A percentile compares a stretch with the other conserved stretches of the same genome.
Evolutionary conservation across 768 basidiomycete species (phyloP).

Genomic region (Leccinum longicurvipes): DNA sequence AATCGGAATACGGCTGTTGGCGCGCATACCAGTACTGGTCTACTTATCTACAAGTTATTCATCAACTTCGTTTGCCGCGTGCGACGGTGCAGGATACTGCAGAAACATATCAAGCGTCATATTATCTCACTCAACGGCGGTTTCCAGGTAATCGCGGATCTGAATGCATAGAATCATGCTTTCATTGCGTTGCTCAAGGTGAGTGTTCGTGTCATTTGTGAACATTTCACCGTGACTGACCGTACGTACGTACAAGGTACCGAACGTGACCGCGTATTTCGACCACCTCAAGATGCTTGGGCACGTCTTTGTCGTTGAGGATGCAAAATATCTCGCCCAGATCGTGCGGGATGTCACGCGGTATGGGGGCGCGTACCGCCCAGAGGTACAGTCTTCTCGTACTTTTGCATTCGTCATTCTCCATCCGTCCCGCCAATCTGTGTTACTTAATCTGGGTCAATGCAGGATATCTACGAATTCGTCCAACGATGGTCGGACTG

Average conservation of each 20-base stretch:
- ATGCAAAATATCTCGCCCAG: conserved; percentile 93
- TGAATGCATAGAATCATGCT: conserved; percentile 88
- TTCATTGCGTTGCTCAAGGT: conserved; percentile 89
- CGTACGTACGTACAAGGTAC: conserved; percentile 50
- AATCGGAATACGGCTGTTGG: conserved; percentile 84
- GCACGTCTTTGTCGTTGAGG: conserved; percentile 92
- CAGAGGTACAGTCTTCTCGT: conserved; percentile 77
- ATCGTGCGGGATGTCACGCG: conserved; percentile 93
- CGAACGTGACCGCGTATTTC: conserved; percentile 81
- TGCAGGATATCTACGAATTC: conserved; percentile 90
- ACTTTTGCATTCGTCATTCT: too few relatives aligned
- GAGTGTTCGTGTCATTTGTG: conserved; percentile 5
- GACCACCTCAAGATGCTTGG: conserved; percentile 95
- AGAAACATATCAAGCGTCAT: conserved; percentile 95
- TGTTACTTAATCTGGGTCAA: too few relatives aligned
- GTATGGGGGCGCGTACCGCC: conserved; percentile 91
- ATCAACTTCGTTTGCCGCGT: too few relatives aligned
- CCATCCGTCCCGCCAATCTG: neutral
- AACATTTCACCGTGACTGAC: too few relatives aligned
- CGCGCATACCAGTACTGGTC: conserved; percentile 62
- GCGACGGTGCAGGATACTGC: conserved; percentile 57
- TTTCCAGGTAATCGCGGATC: conserved; percentile 93
- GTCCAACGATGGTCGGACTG: conserved; percentile 93
- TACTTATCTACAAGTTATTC: too few relatives aligned
- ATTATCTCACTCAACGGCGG: conserved; percentile 94